Evolutionary conservation across 768 basidiomycete genomes (phyloP).

Genomic region (Coprinellus micaceus): DNA sequence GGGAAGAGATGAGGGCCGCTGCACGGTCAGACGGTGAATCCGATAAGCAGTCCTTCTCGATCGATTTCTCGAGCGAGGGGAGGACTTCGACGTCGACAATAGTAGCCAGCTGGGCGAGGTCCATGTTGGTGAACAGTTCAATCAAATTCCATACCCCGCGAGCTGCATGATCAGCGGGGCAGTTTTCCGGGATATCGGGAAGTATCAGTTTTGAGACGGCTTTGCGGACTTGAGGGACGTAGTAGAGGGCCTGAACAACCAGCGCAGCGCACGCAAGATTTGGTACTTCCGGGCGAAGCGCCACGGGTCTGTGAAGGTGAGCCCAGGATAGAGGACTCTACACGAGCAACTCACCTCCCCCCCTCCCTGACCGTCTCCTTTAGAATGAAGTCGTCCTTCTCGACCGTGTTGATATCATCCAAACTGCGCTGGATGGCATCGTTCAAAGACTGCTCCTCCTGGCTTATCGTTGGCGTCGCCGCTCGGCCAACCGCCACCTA

Average conservation of each 20-base stretch:
- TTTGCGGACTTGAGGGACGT: constrained; percentile 67
- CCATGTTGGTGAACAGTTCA: constrained; percentile 68
- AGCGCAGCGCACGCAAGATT: constrained; percentile 57
- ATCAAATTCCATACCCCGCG: constrained; percentile 52
- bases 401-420: constrained; percentile 42
- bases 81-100: constrained; percentile 52
- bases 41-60: too few relatives aligned
- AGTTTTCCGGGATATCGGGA: constrained; percentile 23
- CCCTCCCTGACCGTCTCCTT: constrained; percentile 53
- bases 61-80: constrained; percentile 22
- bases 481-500: constrained; percentile 25
- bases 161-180: constrained; percentile 33
- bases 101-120: constrained; percentile 55
- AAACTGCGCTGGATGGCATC: constrained; percentile 73
- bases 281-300: constrained; percentile 54
- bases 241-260: constrained; percentile 59
- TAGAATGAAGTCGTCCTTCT: constrained; percentile 47
- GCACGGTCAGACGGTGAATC: not conserved
- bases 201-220: constrained; percentile 30
- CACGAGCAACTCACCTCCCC: constrained; percentile 43
- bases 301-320: constrained; percentile 67
- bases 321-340: not conserved
- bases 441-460: constrained; percentile 61
- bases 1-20: too few relatives aligned
- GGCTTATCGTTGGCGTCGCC: constrained; percentile 32